Evolutionary conservation across 2,329 filamentous ascomycete species (phyloP), one percentile per base, ranked within the genome.

Genomic region (Dactylellina sp.): DNA sequence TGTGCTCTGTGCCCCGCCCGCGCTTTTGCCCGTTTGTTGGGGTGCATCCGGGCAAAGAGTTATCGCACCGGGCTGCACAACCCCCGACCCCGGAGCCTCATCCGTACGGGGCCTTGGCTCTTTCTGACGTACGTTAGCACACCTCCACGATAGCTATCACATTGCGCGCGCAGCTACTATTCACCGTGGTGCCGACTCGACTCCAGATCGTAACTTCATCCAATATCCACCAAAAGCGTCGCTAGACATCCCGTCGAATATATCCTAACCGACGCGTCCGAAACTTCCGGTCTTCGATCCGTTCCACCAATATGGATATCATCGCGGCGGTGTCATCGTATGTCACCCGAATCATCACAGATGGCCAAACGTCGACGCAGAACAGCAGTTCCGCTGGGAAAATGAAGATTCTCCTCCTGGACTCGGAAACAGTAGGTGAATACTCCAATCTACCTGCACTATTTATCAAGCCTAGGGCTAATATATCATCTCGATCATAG

Each of bases 351-450:
- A 97, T 99, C 88, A 89, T 98, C 81, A 90, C 92, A 77, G 88
- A 88, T 77, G 91, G 91, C 79, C 93, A 97, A 83, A 85, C 55
- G 42, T 75, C 40, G 14, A 28, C 52, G 55, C 75, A 53, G 50
- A 84, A 79, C 85, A 88, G 55, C 83, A 85, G 46, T 47, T 85
- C 89, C 56, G 89, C 91, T 20, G 87, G 91, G 44, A 98, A 97
- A 85, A 99, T 99, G 95, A 99, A 99, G 88, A 95, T 98, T 75
- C 84, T 99, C 66, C 84, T 99, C 76, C 85, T 99, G 78, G 95
- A 99, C 82, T 90, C 88, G 82, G 95, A 98, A 82, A 99, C 95
- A 77, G 88, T 89, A 84, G 81, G 86, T 77, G 59, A 57, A 50
- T 52, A 25, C 50, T 60, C 57, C 42, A 65, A 12, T 42, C 20